Base-by-base conservation (phyloP, 1,139 yeast genomes). In the Candida mesenterica region DNA sequence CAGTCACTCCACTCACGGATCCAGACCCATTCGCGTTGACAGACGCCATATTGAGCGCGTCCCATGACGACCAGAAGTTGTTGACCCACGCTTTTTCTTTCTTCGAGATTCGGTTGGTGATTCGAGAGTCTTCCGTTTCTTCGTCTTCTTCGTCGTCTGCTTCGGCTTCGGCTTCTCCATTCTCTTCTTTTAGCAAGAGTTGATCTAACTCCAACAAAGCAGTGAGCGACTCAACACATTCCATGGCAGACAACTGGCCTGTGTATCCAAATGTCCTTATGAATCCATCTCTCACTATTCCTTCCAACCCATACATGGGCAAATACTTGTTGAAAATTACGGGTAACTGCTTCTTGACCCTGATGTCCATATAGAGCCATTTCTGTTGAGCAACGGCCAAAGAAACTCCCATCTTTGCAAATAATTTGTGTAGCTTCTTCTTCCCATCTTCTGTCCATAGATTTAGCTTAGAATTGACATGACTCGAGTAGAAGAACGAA, bases 31-130 rank as follows among this genome's bases (percentile, higher is more conserved):
- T 38, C 3, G 36, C 29, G n/a, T n/a, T n/a, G n/a, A n/a, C n/a
- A n/a, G n/a, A n/a, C 15, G 46, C 69, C 55, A 80, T 81, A 40
- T 57, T 66, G 33, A 90, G 66, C 1, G 97, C 88, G 61, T 92
- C 98, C 94, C 96, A 94, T 10, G 96, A 86, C 22, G 79, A 73
- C 97, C 98, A 92, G 57, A 94, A 94, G 54, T 90, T 89, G 36
- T 77, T 75, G 3, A 90, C 79, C 95, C 96, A 92, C 32, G 76
- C 72, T 46, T 79, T 75, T 47, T 84, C 90, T 50, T 79, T 67
- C 36, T 64, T 64, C 12, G 62, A 61, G 20, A 80, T 74, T 37
- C 72, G 55, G n/a, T 62, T 56, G 36, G 63, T 61, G 25, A 75
- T 66, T 20, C 60, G 56, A 15, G 63, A 69, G 14, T 65, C 71